Base-by-base conservation (phyloP, 1,284 basidiomycete species). In the Xerocomus tenax region DNA sequence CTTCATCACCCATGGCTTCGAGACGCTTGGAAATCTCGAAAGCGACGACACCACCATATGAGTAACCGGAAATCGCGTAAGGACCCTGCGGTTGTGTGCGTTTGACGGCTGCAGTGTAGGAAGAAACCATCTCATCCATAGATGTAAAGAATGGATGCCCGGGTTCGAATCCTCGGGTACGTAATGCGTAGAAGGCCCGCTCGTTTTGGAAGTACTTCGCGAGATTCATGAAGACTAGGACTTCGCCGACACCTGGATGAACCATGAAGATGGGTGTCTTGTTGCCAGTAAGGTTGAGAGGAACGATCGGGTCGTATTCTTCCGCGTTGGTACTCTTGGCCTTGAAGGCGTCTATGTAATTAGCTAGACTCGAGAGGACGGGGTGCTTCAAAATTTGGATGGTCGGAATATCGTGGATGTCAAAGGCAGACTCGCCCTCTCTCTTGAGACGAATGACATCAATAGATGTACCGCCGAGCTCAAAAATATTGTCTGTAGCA, bases 21-120 rank as follows among this genome's bases (percentile, higher is more conserved):
- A 76, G 65, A 13, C 56, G 55, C 53, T 72, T 71, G 5, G 64
- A 66, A 13, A 75, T 64, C 53, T 75, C 72, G 50, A 72, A 75
- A 2, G 71, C 71, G 13, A 71, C 67, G 38, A 69, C 69, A 34
- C 72, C 74, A 42, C 74, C 74, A 45, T 70, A 74, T 42, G 69
- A 71, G 62, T 75, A 75, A 5, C 74, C 74, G 0, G 68, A 71
- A 23, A 75, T 56, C 35, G 68, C 65, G 53, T 70, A 74, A 1
- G 74, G 73, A 0, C 74, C 74, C 1, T 48, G 54, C 7, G 72
- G 69, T 43, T 69, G 68, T 5, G 60, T 55, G 15, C 57, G 55
- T 48, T 65, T 63, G 18, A 74, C 66, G 7, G 67, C 66, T 0
- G 54, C 50, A 9, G 68, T 62, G 48, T 75, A 75, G 29, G 58